Evolutionary conservation across 208 protist genomes (phyloP), one percentile per base, ranked within the genome.

Genomic region (Naegleria lovaniensis): DNA sequence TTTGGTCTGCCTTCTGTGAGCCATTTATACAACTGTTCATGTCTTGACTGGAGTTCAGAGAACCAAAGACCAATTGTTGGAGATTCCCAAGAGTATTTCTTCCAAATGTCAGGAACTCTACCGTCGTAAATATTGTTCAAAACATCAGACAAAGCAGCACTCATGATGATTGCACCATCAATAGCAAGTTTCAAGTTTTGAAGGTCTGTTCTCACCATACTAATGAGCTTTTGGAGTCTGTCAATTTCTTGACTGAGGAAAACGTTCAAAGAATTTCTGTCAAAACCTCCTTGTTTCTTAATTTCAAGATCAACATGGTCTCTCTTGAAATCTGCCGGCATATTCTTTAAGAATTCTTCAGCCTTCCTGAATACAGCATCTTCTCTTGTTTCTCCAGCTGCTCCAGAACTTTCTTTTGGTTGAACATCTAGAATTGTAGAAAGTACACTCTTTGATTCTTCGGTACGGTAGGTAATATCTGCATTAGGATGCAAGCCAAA

Each of bases 401-500:
- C 95, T 43, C 93, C 94, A 51, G 95, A 89, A 41, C 95, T 95
- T 85, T 96, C 97, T 91, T 98, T 97, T 52, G 98, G 98, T 92
- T 98, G 97, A 48, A 99, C 97, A 92, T 98, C 97, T 15, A 99
- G 94, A 91, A 99, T 99, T 1, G 98, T 98, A 0, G 95, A 94
- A 38, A 99, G 95, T 76, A 97, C 96, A 92, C 97, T 94, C 92
- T 97, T 95, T 83, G 97, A 94, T 92, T 98, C 96, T 15, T 96
- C 94, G 40, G 95, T 97, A 33, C 96, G 95, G 94, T 98, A 98
- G 29, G 96, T 97, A 92, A 98, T 98, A 92, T 98, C 97, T 76
- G 98, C 98, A 94, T 99, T 99, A 41, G 96, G 90, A 93, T 99
- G 97, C 93, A 99, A 96, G 79, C 98, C 97, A 93, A 99, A 99